Evolutionary conservation across 2,329 filamentous ascomycete species (phyloP), one percentile per base, ranked within the genome.

Genomic region (Fusarium tricinctum): DNA sequence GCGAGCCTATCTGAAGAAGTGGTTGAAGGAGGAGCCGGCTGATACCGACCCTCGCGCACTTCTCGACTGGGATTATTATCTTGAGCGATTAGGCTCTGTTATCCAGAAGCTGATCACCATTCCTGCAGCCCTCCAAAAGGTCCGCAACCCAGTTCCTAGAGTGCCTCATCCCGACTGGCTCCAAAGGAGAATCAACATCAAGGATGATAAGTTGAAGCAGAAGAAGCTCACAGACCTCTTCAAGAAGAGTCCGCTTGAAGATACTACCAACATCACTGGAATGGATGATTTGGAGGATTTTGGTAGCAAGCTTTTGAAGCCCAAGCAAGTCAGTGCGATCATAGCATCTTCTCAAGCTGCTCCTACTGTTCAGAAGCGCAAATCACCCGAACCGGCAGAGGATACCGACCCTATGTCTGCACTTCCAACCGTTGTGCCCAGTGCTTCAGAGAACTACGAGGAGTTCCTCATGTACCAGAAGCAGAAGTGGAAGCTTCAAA

Each of bases 91-190:
- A 20, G 95, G 94, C 1, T 98, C 95, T 1, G 96, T 99, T 56
- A 97, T 99, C 51, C 96, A 99, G 80, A 99, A 99, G 79, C 88
- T 99, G 56, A 97, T 99, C 76, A 99, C 97, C 2, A 99, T 99
- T 70, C 96, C 96, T 4, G 97, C 96, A 17, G 96, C 97, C 5
- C 84, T 99, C 50, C 96, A 99, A 77, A 98, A 97, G 80, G 87
- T 99, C 56, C 88, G 91, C 55, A 99, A 99, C 75, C 96, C 96
- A 0, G 95, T 98, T 2, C 97, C 96, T 15, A 87, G 97, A 69
- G 93, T 99, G 14, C 86, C 92, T 8, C 97, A 99, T 80, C 96
- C 96, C 0, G 97, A 99, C 55, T 99, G 96, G 96, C 86, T 99
- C 33, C 94, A 97, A 74, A 89, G 93, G 61, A 88, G 95, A 53